phyloP scores from a whole-genome alignment of 176 grass and related monocot species.

The Aegilops bicornis region DNA sequence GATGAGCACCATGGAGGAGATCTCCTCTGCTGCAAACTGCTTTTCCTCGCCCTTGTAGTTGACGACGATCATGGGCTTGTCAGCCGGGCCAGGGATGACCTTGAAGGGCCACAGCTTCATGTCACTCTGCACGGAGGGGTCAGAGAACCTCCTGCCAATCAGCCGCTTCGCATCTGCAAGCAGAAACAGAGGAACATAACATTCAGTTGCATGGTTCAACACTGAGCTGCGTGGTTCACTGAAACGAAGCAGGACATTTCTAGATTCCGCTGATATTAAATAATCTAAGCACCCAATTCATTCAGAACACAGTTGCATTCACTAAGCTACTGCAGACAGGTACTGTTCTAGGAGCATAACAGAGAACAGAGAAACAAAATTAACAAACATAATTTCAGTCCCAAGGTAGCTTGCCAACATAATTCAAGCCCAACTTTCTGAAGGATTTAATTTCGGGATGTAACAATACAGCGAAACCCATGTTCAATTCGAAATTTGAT shows the following conservation, averaged over 20 bases:
- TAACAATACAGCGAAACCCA: no score
- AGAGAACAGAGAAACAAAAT: no score
- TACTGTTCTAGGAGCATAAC: background rate
- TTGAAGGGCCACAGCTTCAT: constrained; percentile 68
- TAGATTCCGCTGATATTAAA: no score
- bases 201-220: background rate
- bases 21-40: constrained; percentile 53
- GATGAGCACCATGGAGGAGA: constrained; percentile 58
- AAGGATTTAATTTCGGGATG: no score
- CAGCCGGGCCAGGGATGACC: constrained; percentile 36
- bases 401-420: background rate
- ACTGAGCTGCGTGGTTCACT: background rate
- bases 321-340: background rate
- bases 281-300: no score
- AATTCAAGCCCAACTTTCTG: background rate
- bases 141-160: constrained; percentile 54
- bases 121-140: constrained; percentile 53
- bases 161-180: constrained; percentile 51
- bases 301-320: no score
- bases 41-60: constrained; percentile 59
- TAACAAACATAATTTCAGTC: background rate
- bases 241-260: no score
- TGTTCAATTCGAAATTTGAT: no score
- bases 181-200: background rate
- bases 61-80: constrained; percentile 58